phyloP scores from a whole-genome alignment of 176 grass and related monocot species.

The Carex scoparia region DNA sequence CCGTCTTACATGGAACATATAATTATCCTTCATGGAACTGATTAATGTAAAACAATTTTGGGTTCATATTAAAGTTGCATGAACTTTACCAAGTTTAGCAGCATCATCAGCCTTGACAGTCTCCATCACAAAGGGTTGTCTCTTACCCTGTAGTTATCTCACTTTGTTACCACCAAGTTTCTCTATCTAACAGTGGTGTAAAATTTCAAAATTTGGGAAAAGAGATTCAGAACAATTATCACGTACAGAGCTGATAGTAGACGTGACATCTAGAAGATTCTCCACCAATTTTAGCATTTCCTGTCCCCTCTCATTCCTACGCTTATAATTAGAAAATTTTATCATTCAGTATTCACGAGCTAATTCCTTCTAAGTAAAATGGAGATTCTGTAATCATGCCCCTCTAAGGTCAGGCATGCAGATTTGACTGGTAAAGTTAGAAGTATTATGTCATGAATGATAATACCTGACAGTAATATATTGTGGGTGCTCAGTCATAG shows the following conservation, averaged over 20 bases:
- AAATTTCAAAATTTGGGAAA: background rate
- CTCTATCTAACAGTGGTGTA: background rate
- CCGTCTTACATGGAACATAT: background rate
- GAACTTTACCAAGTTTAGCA: constrained; percentile 68
- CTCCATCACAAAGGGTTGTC: constrained; percentile 85
- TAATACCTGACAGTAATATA: constrained; percentile 93
- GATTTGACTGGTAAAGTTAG: background rate
- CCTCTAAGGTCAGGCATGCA: background rate
- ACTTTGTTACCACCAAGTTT: background rate
- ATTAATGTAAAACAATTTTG: background rate
- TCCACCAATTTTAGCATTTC: constrained; percentile 83
- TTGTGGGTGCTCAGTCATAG: constrained; percentile 90
- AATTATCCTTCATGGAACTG: background rate
- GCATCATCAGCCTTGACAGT: constrained; percentile 93
- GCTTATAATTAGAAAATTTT: background rate
- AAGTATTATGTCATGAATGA: background rate
- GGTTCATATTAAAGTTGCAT: background rate
- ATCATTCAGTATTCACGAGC: background rate
- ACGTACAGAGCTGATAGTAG: constrained; percentile 69
- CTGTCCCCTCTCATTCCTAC: constrained; percentile 70
- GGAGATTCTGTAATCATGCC: background rate
- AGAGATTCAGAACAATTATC: background rate
- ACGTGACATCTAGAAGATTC: constrained; percentile 67
- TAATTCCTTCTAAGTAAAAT: background rate
- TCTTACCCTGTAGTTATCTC: constrained; percentile 45